These are phyloP conservation scores for Dactylellina drechsleri DNA, from an alignment of 2,329 filamentous ascomycete genomes.

Conservation along the genomic window DNA sequence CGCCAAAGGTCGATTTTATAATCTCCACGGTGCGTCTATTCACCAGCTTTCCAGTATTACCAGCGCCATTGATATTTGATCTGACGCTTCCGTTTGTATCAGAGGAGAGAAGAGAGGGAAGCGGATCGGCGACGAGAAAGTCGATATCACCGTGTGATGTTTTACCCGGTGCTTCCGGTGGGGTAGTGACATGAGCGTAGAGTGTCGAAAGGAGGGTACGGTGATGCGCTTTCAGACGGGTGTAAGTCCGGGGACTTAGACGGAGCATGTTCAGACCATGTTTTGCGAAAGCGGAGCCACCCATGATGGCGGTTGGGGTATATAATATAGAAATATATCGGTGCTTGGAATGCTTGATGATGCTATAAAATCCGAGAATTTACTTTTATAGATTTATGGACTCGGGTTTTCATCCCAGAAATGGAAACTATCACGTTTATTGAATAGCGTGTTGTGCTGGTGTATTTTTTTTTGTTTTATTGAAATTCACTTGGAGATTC, in stretches of 20 bases:
- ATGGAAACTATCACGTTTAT: no score
- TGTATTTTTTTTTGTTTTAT: no score
- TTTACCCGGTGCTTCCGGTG: slow-evolving; percentile 77
- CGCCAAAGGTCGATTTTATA: slow-evolving; percentile 27
- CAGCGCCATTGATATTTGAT: neutral
- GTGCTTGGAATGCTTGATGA: no score
- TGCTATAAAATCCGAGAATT: no score
- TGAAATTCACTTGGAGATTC: no score
- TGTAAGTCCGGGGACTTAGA: slow-evolving; percentile 71
- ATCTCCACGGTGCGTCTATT: slow-evolving; percentile 4
- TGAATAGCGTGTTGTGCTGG: no score
- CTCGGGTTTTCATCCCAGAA: no score
- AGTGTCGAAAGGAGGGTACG: slow-evolving; percentile 65
- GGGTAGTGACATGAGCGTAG: slow-evolving; percentile 69
- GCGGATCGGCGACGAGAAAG: slow-evolving; percentile 68
- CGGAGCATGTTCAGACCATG: slow-evolving; percentile 71
- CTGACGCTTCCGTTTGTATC: neutral
- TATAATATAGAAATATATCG: neutral
- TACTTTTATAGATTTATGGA: no score
- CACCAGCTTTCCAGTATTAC: neutral
- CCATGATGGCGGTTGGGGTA: slow-evolving; percentile 66
- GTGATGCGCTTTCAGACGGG: slow-evolving; percentile 65
- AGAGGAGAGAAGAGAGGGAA: slow-evolving; percentile 2
- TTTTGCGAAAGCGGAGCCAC: slow-evolving; percentile 70
- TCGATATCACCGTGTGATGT: slow-evolving; percentile 77